Conservation (phyloP, 2,329 filamentous ascomycete species). For the Tolypocladium album region DNA sequence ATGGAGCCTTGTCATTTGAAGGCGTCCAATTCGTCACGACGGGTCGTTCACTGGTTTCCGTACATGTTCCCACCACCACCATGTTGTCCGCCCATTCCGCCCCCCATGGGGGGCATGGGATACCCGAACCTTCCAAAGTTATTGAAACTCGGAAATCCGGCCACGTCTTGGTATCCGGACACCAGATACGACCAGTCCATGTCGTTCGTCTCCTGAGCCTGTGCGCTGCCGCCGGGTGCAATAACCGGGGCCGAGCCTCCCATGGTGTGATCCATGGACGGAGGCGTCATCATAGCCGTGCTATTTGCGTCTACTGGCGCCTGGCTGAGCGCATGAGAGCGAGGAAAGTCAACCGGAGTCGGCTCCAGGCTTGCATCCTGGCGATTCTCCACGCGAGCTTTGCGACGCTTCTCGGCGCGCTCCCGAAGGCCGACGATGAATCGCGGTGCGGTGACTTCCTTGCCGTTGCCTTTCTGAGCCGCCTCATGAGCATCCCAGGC, state of each 20-base stretch:
- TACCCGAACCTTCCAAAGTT: conserved; percentile 13
- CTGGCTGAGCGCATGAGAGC: conserved; percentile 4
- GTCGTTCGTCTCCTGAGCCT: conserved; percentile 19
- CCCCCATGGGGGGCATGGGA: conserved; percentile 7
- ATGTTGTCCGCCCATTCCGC: conserved; percentile 4
- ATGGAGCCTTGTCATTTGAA: too few species aligned
- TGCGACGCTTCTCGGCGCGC: conserved; percentile 24
- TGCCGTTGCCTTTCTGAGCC: conserved; percentile 33
- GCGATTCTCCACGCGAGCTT: conserved; percentile 17
- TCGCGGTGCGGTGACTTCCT: conserved; percentile 28
- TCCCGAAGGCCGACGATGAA: conserved; percentile 39
- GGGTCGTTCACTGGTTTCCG: conserved; percentile 3
- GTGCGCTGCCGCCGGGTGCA: conserved; percentile 4
- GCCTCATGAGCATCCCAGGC: conserved; percentile 50
- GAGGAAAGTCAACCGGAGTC: conserved; percentile 14
- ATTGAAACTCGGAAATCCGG: conserved; percentile 18
- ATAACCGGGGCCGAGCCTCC: conserved; percentile 6
- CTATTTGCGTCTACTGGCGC: conserved; percentile 9
- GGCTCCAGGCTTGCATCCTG: conserved; percentile 10
- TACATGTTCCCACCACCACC: conserved; percentile 16
- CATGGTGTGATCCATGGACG: conserved; percentile 6
- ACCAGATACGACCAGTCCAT: conserved; percentile 41
- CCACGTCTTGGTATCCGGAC: conserved; percentile 26
- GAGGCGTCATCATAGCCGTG: conserved; percentile 21
- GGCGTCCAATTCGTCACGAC: not conserved